phyloP scores from a whole-genome alignment of 345 rosid genomes.

The Hypericum androsaemum region DNA sequence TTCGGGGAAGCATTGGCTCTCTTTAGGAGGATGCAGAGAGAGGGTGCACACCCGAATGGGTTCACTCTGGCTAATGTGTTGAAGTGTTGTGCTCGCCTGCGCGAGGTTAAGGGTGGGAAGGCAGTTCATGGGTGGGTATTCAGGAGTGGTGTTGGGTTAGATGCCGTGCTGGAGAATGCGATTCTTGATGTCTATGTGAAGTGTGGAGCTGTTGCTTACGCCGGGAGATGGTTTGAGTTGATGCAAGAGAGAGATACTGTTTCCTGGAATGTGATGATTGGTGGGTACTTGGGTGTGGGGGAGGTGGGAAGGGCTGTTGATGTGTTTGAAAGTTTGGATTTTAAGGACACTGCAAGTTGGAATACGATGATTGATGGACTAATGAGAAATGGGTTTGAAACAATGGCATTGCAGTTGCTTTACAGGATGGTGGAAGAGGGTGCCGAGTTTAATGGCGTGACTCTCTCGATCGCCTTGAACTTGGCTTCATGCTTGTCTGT shows the following conservation, averaged over 20 bases:
- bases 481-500: slow-evolving; percentile 26
- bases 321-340: slow-evolving; percentile 23
- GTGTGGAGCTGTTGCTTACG: slow-evolving; percentile 24
- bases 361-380: slow-evolving; percentile 38
- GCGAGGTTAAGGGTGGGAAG: slow-evolving; percentile 28
- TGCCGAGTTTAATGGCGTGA: slow-evolving; percentile 20
- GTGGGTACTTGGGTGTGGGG: slow-evolving; percentile 24
- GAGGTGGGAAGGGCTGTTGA: slow-evolving; percentile 26
- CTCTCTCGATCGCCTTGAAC: slow-evolving; percentile 37
- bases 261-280: slow-evolving; percentile 41
- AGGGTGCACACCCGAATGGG: slow-evolving; percentile 31
- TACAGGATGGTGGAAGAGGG: slow-evolving; percentile 31
- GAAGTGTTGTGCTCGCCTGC: slow-evolving; percentile 36
- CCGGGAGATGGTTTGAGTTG: slow-evolving; percentile 24
- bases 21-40: slow-evolving; percentile 29
- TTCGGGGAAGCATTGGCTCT: slow-evolving; percentile 15
- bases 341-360: slow-evolving; percentile 38
- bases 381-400: slow-evolving; percentile 26
- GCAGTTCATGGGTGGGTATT: slow-evolving; percentile 45
- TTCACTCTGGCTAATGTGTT: slow-evolving; percentile 41
- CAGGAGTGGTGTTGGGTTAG: slow-evolving; percentile 25
- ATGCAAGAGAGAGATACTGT: slow-evolving; percentile 29
- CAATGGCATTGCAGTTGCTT: slow-evolving; percentile 31
- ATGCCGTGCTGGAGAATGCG: slow-evolving; percentile 34
- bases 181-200: slow-evolving; percentile 40